These are phyloP conservation scores for Petunia hybrid DNA, from an alignment of 305 asterid species.

Conservation along the genomic window DNA sequence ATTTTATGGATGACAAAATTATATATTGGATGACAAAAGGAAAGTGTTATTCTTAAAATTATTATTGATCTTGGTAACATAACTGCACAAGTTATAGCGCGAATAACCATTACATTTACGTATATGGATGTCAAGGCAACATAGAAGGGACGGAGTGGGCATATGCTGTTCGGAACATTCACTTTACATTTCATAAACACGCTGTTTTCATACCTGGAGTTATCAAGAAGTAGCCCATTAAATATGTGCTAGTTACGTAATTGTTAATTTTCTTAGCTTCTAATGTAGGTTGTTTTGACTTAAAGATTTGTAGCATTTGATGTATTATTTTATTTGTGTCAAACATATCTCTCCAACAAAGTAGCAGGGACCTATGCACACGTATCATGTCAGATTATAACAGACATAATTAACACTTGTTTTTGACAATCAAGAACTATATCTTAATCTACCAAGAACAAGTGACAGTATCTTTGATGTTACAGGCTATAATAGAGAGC, in stretches of 20 bases:
- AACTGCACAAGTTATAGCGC: neutral
- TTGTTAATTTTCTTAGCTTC: too few species aligned
- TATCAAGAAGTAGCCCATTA: neutral
- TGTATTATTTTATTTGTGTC: neutral
- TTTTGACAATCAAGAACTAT: neutral
- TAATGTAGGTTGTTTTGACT: neutral
- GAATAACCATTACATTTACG: too few species aligned
- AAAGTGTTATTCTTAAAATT: too few species aligned
- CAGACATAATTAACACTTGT: too few species aligned
- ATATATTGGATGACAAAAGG: too few species aligned
- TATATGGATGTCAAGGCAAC: neutral
- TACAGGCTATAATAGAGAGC: neutral
- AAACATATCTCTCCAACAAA: neutral
- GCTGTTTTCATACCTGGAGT: neutral
- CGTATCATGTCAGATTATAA: neutral
- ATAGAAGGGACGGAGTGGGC: neutral
- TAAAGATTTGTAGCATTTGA: neutral
- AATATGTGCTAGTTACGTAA: neutral
- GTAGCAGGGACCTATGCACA: neutral
- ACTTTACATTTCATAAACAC: too few species aligned
- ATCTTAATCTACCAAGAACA: conserved; percentile 4
- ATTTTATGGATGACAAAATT: too few species aligned
- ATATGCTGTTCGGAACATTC: neutral
- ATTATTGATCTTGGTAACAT: neutral
- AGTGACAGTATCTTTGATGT: neutral